Base-by-base conservation (phyloP, 1,284 basidiomycete species). In the Athelia psychrophila region DNA sequence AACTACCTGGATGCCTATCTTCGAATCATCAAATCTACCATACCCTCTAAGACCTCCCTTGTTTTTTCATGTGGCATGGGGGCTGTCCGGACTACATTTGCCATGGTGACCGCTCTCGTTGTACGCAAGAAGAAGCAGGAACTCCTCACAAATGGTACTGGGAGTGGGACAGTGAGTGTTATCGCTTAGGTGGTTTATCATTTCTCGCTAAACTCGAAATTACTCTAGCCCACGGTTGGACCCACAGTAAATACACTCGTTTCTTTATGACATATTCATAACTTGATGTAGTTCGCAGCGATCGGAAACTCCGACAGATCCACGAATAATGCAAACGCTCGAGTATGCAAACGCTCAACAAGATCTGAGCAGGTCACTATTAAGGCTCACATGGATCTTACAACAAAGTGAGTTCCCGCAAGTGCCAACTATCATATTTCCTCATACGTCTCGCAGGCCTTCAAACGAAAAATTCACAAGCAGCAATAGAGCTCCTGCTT, bases 61-160 rank as follows among this genome's bases (percentile, higher is more conserved):
- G 92, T 99, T 2, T 98, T 99, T 69, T 96, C 93, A 52, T 98
- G 97, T 67, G 96, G 97, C 38, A 95, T 97, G 82, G 97, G 97
- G 42, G 93, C 94, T 2, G 95, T 97, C 0, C 84, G 97, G 38
- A 97, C 96, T 2, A 98, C 96, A 0, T 98, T 98, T 66, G 96
- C 93, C 4, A 99, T 99, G 97, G 85, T 91, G 15, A 93, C 95
- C 2, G 95, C 96, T 1, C 85, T 91, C 55, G 79, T 99, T 22
- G 79, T 99, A 1, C 80, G 97, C 25, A 76, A 96, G 25, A 91
- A 88, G 62, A 94, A 98, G 68, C 75, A 95, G 6, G 38, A 42
- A 16, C 8, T 42, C n/a, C 16, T n/a, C 9, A 22, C n/a, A 6
- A 42, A 22, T n/a, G 38, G n/a, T n/a, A 8, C n/a, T 8, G 38